These are phyloP conservation scores for Cytidiella melzeri DNA, from an alignment of 768 basidiomycete species.

Conservation along the genomic window DNA sequence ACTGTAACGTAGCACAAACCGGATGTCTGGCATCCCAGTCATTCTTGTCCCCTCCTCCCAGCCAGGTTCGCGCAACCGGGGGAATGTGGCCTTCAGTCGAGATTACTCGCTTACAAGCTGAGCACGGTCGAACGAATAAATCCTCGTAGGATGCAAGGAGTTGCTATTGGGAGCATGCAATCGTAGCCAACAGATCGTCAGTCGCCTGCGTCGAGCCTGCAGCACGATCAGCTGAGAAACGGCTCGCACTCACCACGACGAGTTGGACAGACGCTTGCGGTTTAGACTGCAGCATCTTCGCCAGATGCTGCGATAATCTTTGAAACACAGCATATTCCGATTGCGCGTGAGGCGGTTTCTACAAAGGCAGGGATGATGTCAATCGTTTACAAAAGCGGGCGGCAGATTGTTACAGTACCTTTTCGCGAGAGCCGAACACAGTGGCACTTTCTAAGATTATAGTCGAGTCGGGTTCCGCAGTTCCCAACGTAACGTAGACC, in stretches of 20 bases:
- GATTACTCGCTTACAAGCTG: conserved; percentile 56
- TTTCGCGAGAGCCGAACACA: conserved; percentile 72
- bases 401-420: conserved; percentile 29
- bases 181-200: no score
- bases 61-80: conserved; percentile 59
- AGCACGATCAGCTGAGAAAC: not conserved
- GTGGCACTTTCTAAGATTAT: conserved; percentile 56
- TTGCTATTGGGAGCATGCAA: no score
- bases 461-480: conserved; percentile 22
- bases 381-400: not conserved
- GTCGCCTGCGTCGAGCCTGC: no score
- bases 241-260: conserved; percentile 37
- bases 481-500: conserved; percentile 48
- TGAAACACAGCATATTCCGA: conserved; percentile 63
- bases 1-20: no score
- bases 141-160: conserved; percentile 51
- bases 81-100: conserved; percentile 68
- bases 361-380: not conserved
- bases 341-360: conserved; percentile 67
- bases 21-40: conserved; percentile 51
- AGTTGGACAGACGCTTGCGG: conserved; percentile 47
- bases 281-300: conserved; percentile 49
- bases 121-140: conserved; percentile 58
- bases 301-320: conserved; percentile 60
- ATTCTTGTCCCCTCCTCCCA: conserved; percentile 26